These are phyloP conservation scores for Wickerhamiella allomyrinae DNA, from an alignment of 805 yeast genomes.

Conservation along the genomic window DNA sequence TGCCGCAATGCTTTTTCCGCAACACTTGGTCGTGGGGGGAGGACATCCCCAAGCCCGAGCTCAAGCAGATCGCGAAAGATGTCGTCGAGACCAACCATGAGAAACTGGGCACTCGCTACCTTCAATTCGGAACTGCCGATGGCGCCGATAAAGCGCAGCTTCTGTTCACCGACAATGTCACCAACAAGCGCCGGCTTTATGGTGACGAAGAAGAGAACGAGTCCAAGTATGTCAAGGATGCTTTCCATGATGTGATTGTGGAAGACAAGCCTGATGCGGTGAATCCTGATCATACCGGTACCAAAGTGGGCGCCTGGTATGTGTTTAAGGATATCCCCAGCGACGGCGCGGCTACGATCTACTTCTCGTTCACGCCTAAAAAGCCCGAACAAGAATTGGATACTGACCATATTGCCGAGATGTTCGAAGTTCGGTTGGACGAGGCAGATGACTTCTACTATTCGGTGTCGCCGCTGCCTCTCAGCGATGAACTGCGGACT, in stretches of 20 bases:
- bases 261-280: slow-evolving; percentile 43
- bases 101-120: slow-evolving; percentile 51
- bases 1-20: slow-evolving; percentile 74
- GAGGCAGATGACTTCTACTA: slow-evolving; percentile 92
- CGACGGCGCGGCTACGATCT: slow-evolving; percentile 72
- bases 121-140: slow-evolving; percentile 32
- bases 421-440: slow-evolving; percentile 55
- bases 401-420: slow-evolving; percentile 57
- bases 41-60: slow-evolving; percentile 17
- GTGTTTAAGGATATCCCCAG: slow-evolving; percentile 69
- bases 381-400: slow-evolving; percentile 33
- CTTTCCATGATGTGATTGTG: slow-evolving; percentile 72
- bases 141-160: slow-evolving; percentile 45
- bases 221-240: slow-evolving; percentile 61
- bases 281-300: slow-evolving; percentile 60
- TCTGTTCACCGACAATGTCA: slow-evolving; percentile 80
- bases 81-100: slow-evolving; percentile 49
- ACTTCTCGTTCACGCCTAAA: slow-evolving; percentile 50
- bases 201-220: slow-evolving; percentile 38
- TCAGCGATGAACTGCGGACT: slow-evolving; percentile 61
- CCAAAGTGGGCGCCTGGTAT: slow-evolving; percentile 77
- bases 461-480: slow-evolving; percentile 74
- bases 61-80: slow-evolving; percentile 32
- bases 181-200: slow-evolving; percentile 58
- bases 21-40: slow-evolving; percentile 90